These are phyloP conservation scores for Stentor roeselii DNA, from an alignment of 73 alveolate genomes.

Conservation along the genomic window DNA sequence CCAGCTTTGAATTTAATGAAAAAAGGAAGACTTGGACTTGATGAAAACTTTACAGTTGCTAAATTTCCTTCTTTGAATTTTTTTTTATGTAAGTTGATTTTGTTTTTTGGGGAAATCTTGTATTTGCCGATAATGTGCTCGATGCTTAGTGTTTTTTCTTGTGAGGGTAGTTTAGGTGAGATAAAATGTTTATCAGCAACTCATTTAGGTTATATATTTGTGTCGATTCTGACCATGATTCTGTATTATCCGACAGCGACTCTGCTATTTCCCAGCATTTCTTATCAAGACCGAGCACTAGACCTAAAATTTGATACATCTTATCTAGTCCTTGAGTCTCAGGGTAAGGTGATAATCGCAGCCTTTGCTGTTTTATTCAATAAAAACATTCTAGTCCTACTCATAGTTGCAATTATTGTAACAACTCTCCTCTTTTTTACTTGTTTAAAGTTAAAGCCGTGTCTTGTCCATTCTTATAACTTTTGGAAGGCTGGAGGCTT, in stretches of 20 bases:
- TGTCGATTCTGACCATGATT: background rate
- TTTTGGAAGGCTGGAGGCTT: background rate
- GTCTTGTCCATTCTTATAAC: background rate
- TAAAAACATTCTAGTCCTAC: background rate
- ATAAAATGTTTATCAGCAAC: background rate
- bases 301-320: conserved; percentile 11
- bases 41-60: background rate
- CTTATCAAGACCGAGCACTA: background rate
- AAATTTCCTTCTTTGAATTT: background rate
- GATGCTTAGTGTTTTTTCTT: conserved; percentile 2
- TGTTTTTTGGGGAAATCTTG: background rate
- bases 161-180: background rate
- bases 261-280: background rate
- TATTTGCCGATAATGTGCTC: conserved; percentile 1
- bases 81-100: background rate
- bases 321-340: conserved; percentile 6
- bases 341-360: conserved; percentile 21
- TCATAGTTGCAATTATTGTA: background rate
- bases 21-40: background rate
- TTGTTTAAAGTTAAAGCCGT: background rate
- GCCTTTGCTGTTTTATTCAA: background rate
- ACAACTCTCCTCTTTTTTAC: background rate
- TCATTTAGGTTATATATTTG: background rate
- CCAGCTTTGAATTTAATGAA: background rate
- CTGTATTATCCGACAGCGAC: conserved; percentile 25